Evolutionary conservation across 441 rosid genomes (phyloP), one percentile per base, ranked within the genome.

Genomic region (Francoa sonchifolia): DNA sequence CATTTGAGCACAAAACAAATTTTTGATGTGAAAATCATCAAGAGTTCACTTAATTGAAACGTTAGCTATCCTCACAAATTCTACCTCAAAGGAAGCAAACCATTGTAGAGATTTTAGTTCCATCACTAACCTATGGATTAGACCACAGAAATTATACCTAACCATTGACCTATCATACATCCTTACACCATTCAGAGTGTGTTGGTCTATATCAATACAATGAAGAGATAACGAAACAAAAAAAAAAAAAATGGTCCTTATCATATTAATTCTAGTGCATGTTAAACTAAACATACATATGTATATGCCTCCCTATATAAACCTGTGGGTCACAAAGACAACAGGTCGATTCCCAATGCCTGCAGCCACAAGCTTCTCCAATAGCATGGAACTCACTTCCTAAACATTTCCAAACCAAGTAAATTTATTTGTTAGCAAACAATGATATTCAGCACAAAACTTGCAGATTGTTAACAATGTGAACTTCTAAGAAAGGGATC

Each of bases 251-350:
- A n/a, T n/a, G n/a, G n/a, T n/a, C n/a, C n/a, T n/a, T n/a, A n/a
- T n/a, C n/a, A n/a, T n/a, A n/a, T n/a, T n/a, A n/a, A n/a, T n/a
- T n/a, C n/a, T n/a, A n/a, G n/a, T n/a, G n/a, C n/a, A n/a, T n/a
- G n/a, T n/a, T n/a, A n/a, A n/a, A n/a, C n/a, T 19, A 20, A 14
- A 32, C 23, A 25, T 3, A 13, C 18, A 14, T 13, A 45, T 1
- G n/a, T 7, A 19, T 19, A n/a, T 6, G 13, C 6, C 33, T 33
- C 32, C 14, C 4, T 47, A 39, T 19, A 42, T 58, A 40, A 35
- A 80, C 96, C 99, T 90, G 71, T 90, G 96, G 58, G 96, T 90
- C 64, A 90, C 94, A 65, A 90, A 90, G 33, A 90, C 96, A 66
- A 89, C 93, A 65, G 96, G 99, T 18, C 82, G 81, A 58, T 64